These are phyloP conservation scores for Geranium rotundifolium DNA, from an alignment of 345 rosid genomes.

Conservation along the genomic window DNA sequence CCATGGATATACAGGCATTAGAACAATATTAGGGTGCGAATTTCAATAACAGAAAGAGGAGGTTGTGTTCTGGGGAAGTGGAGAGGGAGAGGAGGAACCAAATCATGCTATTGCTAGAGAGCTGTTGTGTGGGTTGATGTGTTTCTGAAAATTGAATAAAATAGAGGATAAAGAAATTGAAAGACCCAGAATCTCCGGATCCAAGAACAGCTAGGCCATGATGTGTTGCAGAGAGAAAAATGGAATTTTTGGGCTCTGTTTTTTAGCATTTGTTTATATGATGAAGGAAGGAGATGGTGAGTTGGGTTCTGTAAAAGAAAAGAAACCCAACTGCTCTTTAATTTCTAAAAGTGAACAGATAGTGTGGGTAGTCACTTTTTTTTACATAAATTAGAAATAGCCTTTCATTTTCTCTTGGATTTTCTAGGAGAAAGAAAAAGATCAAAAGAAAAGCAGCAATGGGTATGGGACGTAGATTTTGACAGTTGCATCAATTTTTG, in stretches of 20 bases:
- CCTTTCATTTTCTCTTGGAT: too few species aligned
- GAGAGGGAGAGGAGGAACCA: conserved; percentile 31
- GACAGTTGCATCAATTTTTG: too few species aligned
- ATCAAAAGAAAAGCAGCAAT: too few species aligned
- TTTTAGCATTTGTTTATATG: conserved; percentile 16
- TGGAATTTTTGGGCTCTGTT: conserved; percentile 29
- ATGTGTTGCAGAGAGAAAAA: conserved; percentile 35
- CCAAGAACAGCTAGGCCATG: conserved; percentile 80
- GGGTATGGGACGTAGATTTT: too few species aligned
- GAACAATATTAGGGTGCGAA: conserved; percentile 27
- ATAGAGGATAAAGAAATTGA: conserved; percentile 15
- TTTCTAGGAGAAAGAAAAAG: too few species aligned
- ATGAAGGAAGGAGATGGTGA: not conserved
- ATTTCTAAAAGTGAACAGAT: too few species aligned
- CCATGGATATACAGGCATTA: conserved; percentile 64
- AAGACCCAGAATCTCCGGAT: conserved; percentile 67
- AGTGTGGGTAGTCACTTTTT: too few species aligned
- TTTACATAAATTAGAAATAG: too few species aligned
- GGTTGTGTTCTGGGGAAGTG: conserved; percentile 28
- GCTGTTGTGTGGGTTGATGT: conserved; percentile 3
- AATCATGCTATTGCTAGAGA: conserved; percentile 23
- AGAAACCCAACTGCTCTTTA: too few species aligned
- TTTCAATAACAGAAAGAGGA: conserved; percentile 25
- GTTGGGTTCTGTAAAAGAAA: not conserved
- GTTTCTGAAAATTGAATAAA: conserved; percentile 2